Base-by-base conservation (phyloP, 257 asterid species). In the Vinca minor region DNA sequence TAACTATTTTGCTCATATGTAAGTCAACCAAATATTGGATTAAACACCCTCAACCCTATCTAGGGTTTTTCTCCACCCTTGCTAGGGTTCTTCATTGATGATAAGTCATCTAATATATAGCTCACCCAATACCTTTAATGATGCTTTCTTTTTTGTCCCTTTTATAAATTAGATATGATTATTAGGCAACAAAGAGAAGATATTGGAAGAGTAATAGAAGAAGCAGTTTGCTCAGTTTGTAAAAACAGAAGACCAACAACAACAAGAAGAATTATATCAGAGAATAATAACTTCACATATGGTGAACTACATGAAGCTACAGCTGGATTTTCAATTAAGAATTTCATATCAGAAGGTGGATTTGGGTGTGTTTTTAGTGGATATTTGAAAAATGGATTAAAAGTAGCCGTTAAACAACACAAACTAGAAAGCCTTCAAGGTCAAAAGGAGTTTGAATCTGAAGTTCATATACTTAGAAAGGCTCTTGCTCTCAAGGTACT, bases 391-490 rank as follows among this genome's bases (percentile, higher is more conserved):
- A 81, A 69, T n/a, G 87, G 88, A 48, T 45, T 78, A 3, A 65
- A 65, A 66, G 69, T 87, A 20, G 95, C 95, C 0, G 93, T 87
- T 4, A 87, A 87, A 85, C 87, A 82, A 25, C 87, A 71, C 66
- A 87, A 87, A 62, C 69, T 64, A 13, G 84, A 77, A 18, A 87
- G 94, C 71, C 83, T 76, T 54, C 94, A 87, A 58, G 95, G 95
- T 8, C 88, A 87, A 65, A 85, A 76, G 55, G 91, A 87, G 62
- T 87, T 87, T 81, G 75, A 76, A 60, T 78, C 86, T 1, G 95
- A 87, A 71, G 87, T 87, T 5, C 66, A 57, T 20, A 77, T 87
- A 3, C 91, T 87, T 7, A 87, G 88, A 69, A 87, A 77, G 69
- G 91, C 14, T 85, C 88, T 1, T 87, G 95, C 58, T 75, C 84